Conservation (phyloP, 1,284 basidiomycete species). For the Ceratobasidium sp. region DNA sequence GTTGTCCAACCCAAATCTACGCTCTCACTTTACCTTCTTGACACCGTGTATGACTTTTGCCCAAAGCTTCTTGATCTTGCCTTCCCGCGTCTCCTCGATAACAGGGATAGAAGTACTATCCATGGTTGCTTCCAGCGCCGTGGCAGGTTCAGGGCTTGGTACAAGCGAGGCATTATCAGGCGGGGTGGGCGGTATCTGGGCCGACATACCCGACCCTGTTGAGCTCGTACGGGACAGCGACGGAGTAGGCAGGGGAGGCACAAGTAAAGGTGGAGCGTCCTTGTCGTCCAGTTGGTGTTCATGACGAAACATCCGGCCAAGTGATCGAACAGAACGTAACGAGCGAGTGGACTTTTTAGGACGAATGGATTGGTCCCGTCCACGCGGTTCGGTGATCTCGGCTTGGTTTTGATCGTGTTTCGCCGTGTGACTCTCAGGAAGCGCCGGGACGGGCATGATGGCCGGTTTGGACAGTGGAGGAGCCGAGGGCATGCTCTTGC, state of each 20-base stretch:
- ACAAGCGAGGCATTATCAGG: background rate
- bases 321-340: slow-evolving; percentile 12
- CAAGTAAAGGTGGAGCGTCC: background rate
- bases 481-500: slow-evolving; percentile 6
- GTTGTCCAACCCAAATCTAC: no score
- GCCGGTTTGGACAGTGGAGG: background rate
- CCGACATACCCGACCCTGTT: slow-evolving; percentile 2
- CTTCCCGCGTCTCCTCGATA: slow-evolving; percentile 3
- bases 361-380: slow-evolving; percentile 1
- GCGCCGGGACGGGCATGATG: background rate
- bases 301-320: slow-evolving; percentile 10
- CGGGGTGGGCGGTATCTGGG: slow-evolving; percentile 4
- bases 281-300: background rate
- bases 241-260: background rate
- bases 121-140: background rate
- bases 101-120: background rate
- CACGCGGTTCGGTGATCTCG: background rate
- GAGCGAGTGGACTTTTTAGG: slow-evolving; percentile 19
- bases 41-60: slow-evolving; percentile 8
- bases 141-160: background rate
- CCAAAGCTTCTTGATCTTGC: slow-evolving; percentile 31
- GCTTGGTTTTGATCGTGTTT: background rate
- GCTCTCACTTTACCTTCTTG: background rate
- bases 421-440: background rate
- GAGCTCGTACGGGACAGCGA: slow-evolving; percentile 17